A percentile compares a stretch with the other conserved stretches of the same genome.
phyloP scores from a whole-genome alignment of 306 rosid species.

The Pterocarpus santalinus region DNA sequence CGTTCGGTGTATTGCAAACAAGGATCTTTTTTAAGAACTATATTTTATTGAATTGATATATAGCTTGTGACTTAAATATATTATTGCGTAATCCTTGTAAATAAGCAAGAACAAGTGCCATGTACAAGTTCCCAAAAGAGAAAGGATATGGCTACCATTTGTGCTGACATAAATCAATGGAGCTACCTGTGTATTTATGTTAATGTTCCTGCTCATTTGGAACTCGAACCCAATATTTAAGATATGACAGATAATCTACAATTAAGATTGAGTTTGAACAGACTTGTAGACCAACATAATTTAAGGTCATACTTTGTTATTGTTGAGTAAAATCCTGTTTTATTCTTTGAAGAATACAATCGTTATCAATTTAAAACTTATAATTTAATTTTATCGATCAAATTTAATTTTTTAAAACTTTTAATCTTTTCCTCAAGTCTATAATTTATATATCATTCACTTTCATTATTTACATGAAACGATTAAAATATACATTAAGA shows the following conservation, averaged over 20 bases:
- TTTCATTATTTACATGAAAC: background rate
- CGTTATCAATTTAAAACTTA: no score
- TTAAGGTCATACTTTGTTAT: background rate
- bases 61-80: background rate
- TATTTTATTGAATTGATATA: constrained; percentile 37
- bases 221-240: constrained; percentile 17
- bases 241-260: constrained; percentile 10
- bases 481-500: background rate
- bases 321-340: background rate
- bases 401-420: background rate
- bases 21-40: constrained; percentile 15
- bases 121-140: constrained; percentile 3
- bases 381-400: no score
- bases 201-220: constrained; percentile 37
- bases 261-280: constrained; percentile 29
- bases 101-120: constrained; percentile 1
- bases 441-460: background rate
- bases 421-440: background rate
- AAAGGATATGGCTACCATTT: constrained; percentile 18
- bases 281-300: background rate
- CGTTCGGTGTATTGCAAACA: constrained; percentile 38
- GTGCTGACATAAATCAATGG: constrained; percentile 38
- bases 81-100: constrained; percentile 11
- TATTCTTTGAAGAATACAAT: background rate
- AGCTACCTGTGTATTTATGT: constrained; percentile 39